Evolutionary conservation across 768 basidiomycete genomes (phyloP), one percentile per base, ranked within the genome.

Genomic region (Termitomyces sp.): DNA sequence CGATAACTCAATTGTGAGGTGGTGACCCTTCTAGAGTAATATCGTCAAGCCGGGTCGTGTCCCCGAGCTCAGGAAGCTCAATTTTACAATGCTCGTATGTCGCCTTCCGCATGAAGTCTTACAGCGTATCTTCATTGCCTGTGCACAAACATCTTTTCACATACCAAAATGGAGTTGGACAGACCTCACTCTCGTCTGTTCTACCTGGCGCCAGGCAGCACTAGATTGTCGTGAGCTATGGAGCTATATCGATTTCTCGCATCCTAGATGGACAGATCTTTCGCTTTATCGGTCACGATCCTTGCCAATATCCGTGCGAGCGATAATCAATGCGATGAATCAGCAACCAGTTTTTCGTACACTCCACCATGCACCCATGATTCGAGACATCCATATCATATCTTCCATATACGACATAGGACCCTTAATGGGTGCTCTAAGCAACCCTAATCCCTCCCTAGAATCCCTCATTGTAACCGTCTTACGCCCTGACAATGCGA

Each of bases 181-280:
- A 38, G 60, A 58, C 40, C 48, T 78, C 37, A 69, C 76, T 4
- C 69, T 74, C 47, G 75, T 78, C 8, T 79, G 78, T 65, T 73
- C 73, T 12, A 55, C 65, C 52, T 79, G 78, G 78, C 70, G 77
- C 59, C 62, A 61, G 32, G 64, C 69, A 29, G 74, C 77, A 17
- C 67, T 77, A 14, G 62, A 69, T n/a, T 71, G 67, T 47, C 68
- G 57, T 20, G 70, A 71, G 15, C 63, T 78, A 29, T 79, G 77
- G 78, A 67, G 70, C 52, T 70, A 72, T 61, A 68, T 78, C 64
- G 78, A 79, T 60, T 79, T 78, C 57, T 72, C 76, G 2, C 69
- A 75, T 64, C 71, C 75, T 5, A 69, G 60, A 65, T 73, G 72
- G 70, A 73, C 67, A 32, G 61, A 68, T 45, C 53, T 76, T 36